phyloP scores from a whole-genome alignment of 352 stramenopile genomes.

The Phytophthora capsici region DNA sequence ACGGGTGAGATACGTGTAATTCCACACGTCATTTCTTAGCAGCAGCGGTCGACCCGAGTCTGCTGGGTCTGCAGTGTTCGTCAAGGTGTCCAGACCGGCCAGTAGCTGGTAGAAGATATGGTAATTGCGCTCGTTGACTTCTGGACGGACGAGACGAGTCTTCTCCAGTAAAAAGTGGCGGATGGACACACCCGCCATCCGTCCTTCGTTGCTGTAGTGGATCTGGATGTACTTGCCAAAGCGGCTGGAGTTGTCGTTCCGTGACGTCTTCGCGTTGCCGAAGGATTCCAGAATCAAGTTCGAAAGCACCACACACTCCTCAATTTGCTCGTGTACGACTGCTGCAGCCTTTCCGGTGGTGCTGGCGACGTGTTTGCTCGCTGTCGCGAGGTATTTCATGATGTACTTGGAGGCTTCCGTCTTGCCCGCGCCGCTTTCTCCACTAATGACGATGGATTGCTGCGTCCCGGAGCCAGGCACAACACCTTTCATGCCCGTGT shows the following conservation, averaged over 20 bases:
- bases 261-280: constrained; percentile 83
- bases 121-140: constrained; percentile 82
- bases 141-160: constrained; percentile 70
- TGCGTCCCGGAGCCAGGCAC: constrained; percentile 60
- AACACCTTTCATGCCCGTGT: constrained; percentile 70
- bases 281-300: constrained; percentile 86
- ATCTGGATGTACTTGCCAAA: constrained; percentile 94
- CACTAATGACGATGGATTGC: constrained; percentile 95
- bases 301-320: constrained; percentile 83
- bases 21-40: constrained; percentile 58
- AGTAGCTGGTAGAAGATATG: constrained; percentile 87
- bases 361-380: constrained; percentile 61
- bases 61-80: constrained; percentile 13
- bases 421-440: constrained; percentile 93
- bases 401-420: constrained; percentile 96
- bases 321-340: constrained; percentile 76
- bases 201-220: constrained; percentile 74
- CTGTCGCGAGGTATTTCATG: constrained; percentile 87
- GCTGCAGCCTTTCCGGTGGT: constrained; percentile 9
- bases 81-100: constrained; percentile 48
- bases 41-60: constrained; percentile 35
- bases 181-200: constrained; percentile 80
- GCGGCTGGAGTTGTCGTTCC: constrained; percentile 91
- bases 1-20: constrained; percentile 77
- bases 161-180: constrained; percentile 86